These are phyloP conservation scores for Penicillium bialowiezense DNA, from an alignment of 495 filamentous ascomycete genomes.

Conservation along the genomic window DNA sequence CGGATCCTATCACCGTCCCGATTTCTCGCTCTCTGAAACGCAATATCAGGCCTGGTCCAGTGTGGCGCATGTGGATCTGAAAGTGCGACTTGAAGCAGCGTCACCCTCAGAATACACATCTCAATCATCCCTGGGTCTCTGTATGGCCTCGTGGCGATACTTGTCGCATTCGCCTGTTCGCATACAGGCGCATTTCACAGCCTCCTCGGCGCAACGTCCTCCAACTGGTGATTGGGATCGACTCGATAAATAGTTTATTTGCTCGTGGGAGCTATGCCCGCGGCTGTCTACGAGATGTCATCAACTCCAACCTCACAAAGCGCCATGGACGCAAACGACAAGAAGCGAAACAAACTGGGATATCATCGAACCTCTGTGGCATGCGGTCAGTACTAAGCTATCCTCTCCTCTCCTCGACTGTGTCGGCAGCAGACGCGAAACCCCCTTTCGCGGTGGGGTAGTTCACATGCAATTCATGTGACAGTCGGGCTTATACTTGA, in stretches of 20 bases:
- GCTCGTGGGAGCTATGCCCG: conserved; percentile 39
- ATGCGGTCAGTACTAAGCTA: conserved; percentile 72
- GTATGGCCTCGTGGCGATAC: conserved; percentile 15
- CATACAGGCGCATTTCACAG: background rate
- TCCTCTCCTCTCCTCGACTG: background rate
- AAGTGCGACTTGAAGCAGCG: conserved; percentile 8
- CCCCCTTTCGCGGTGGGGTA: background rate
- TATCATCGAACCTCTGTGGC: conserved; percentile 97
- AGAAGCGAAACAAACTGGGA: conserved; percentile 92
- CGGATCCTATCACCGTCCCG: conserved; percentile 9
- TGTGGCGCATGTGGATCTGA: conserved; percentile 23
- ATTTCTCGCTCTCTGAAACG: conserved; percentile 19
- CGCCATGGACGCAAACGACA: conserved; percentile 58
- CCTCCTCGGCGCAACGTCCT: conserved; percentile 1
- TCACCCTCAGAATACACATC: conserved; percentile 11
- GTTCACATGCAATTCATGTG: background rate
- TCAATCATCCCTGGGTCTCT: conserved; percentile 9
- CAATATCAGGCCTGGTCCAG: conserved; percentile 17
- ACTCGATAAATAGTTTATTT: no score
- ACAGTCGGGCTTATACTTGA: conserved; percentile 12
- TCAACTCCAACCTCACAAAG: conserved; percentile 67
- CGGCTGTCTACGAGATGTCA: conserved; percentile 57
- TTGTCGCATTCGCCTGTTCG: conserved; percentile 9
- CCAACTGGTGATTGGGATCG: no score
- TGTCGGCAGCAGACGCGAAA: background rate